A percentile compares a stretch with the other conserved stretches of the same genome.
These are phyloP conservation scores for Tarenaya hassleriana DNA, from an alignment of 345 rosid species.

Conservation along the genomic window DNA sequence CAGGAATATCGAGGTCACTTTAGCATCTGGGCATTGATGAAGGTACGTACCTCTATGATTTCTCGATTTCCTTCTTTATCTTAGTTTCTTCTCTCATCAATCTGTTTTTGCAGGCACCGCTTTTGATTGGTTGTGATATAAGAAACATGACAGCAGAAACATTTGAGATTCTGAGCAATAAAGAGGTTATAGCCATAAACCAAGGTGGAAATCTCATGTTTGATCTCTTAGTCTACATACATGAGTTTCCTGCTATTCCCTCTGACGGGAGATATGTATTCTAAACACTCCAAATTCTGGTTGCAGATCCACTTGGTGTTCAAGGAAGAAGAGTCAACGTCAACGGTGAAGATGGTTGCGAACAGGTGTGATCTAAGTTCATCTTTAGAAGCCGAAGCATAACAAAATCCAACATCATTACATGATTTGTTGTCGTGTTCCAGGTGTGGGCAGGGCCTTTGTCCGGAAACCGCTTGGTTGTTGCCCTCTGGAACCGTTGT, in stretches of 20 bases:
- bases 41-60: slow-evolving; percentile 36
- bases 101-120: slow-evolving; percentile 64
- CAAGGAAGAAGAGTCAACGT: slow-evolving; percentile 81
- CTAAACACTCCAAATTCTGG: slow-evolving; percentile 21
- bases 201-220: slow-evolving; percentile 60
- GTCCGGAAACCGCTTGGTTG: slow-evolving; percentile 57
- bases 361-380: slow-evolving; percentile 40
- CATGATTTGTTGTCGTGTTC: slow-evolving; percentile 12
- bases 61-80: slow-evolving; percentile 3
- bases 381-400: not conserved
- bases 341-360: slow-evolving; percentile 55
- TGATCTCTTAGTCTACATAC: not conserved
- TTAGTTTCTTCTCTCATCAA: not conserved
- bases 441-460: slow-evolving; percentile 99
- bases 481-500: slow-evolving; percentile 92
- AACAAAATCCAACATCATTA: not conserved
- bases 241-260: not conserved
- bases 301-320: slow-evolving; percentile 86
- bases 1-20: slow-evolving; percentile 87
- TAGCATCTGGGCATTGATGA: slow-evolving; percentile 98
- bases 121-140: slow-evolving; percentile 89
- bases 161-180: slow-evolving; percentile 63
- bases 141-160: slow-evolving; percentile 80
- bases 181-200: slow-evolving; percentile 84
- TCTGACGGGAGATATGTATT: slow-evolving; percentile 10